phyloP scores from a whole-genome alignment of 306 rosid genomes.

The Senna siamea region DNA sequence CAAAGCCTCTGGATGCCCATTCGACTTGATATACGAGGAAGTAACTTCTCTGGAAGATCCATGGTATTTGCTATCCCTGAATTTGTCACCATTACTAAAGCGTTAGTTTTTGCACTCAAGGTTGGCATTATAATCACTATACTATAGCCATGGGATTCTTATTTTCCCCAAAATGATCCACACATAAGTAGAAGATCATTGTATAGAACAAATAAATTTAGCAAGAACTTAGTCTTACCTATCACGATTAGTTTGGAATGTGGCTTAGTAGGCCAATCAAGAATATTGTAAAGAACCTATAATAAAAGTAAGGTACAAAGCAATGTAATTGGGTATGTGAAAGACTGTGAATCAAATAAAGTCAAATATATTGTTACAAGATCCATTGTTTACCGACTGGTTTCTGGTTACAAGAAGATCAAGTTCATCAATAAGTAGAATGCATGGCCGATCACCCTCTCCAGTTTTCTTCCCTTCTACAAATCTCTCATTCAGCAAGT shows the following conservation, averaged over 20 bases:
- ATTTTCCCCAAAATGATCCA: slow-evolving; percentile 8
- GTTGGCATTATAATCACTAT: slow-evolving; percentile 29
- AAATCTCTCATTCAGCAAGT: slow-evolving; percentile 77
- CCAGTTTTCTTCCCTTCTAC: slow-evolving; percentile 67
- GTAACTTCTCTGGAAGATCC: slow-evolving; percentile 98
- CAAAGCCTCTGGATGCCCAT: slow-evolving; percentile 97
- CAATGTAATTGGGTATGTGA: slow-evolving; percentile 21
- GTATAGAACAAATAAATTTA: not conserved
- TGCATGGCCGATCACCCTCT: slow-evolving; percentile 82
- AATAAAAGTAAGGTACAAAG: slow-evolving; percentile 11
- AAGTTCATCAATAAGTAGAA: slow-evolving; percentile 94
- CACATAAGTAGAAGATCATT: slow-evolving; percentile 26
- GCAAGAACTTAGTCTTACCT: slow-evolving; percentile 50
- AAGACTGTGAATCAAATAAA: slow-evolving; percentile 13
- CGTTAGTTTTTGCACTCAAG: slow-evolving; percentile 30
- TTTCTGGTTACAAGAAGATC: slow-evolving; percentile 98
- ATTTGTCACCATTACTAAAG: slow-evolving; percentile 31
- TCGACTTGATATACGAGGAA: slow-evolving; percentile 98
- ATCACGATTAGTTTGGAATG: slow-evolving; percentile 87
- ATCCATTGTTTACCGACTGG: slow-evolving; percentile 72
- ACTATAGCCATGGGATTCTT: slow-evolving; percentile 24
- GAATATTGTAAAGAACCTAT: slow-evolving; percentile 91
- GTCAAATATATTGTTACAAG: slow-evolving; percentile 33
- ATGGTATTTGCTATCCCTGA: slow-evolving; percentile 97
- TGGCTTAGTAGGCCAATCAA: slow-evolving; percentile 97